Evolutionary conservation across 1,139 yeast species (phyloP).

Genomic region (Eremothecium cymbalariae): DNA sequence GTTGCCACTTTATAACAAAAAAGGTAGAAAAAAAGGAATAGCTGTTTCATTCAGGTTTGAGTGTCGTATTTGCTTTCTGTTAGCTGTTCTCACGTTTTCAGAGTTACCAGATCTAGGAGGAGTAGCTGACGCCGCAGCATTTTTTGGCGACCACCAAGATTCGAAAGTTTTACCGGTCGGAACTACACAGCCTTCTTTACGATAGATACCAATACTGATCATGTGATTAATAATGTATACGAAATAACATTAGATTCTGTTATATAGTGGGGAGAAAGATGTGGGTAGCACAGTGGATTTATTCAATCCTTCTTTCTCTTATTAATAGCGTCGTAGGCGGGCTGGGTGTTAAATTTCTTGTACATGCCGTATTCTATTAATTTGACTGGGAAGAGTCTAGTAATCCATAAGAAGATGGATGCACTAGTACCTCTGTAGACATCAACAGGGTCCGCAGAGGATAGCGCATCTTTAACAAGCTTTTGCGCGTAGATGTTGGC

Average conservation of each 20-base stretch:
- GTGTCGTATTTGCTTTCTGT: too few relatives aligned
- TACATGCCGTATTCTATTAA: slow-evolving; percentile 40
- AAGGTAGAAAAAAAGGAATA: too few relatives aligned
- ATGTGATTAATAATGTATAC: too few relatives aligned
- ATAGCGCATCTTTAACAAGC: slow-evolving; percentile 44
- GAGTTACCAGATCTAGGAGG: too few relatives aligned
- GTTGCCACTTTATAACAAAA: too few relatives aligned
- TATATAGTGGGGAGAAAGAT: slow-evolving; percentile 1
- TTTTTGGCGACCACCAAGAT: too few relatives aligned
- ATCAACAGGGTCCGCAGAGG: slow-evolving; percentile 37
- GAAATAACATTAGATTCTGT: background rate
- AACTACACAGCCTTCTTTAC: too few relatives aligned
- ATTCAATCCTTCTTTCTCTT: slow-evolving; percentile 13
- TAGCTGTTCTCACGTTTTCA: too few relatives aligned
- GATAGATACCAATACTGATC: too few relatives aligned
- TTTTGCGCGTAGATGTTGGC: slow-evolving; percentile 48
- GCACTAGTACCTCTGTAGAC: slow-evolving; percentile 52
- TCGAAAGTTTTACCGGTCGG: too few relatives aligned
- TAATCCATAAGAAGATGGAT: slow-evolving; percentile 33
- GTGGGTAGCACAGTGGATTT: background rate
- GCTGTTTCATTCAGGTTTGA: too few relatives aligned
- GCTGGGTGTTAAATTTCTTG: slow-evolving; percentile 42
- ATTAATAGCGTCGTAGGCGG: slow-evolving; percentile 28
- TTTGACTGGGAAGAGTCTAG: slow-evolving; percentile 40
- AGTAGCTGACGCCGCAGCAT: too few relatives aligned